Evolutionary conservation across 441 rosid genomes (phyloP), one percentile per base, ranked within the genome.

Genomic region (Arabidopsis lyrata): DNA sequence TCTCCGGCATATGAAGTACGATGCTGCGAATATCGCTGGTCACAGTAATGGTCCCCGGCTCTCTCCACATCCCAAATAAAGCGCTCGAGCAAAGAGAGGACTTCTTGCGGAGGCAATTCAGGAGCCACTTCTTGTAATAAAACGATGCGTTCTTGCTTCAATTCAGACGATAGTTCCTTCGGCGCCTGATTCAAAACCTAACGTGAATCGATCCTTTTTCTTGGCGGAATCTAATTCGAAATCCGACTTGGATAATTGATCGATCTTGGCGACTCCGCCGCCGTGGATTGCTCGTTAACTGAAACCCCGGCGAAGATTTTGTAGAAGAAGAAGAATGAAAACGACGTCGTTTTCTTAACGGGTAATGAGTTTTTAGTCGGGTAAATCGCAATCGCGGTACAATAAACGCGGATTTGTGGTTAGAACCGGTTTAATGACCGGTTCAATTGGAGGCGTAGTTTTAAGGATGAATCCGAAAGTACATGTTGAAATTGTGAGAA

Each of bases 271-370:
- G 52, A 35, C 9, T 9, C 11, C 29, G 12, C 32, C 31, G 32
- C 32, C 9, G 2, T 5, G 0, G 20, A 44, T 13, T 39, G n/a
- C 3, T 13, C 32, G 3, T 24, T 39, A 10, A 7, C 11, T 13
- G 13, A 14, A 22, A 22, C 18, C 13, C 29, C 44, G 63, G 27
- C 59, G 58, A 39, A 70, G 58, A 35, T 36, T 48, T 36, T n/a
- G n/a, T n/a, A n/a, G n/a, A n/a, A n/a, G n/a, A n/a, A n/a, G n/a
- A n/a, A n/a, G n/a, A n/a, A n/a, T n/a, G n/a, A n/a, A n/a, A n/a
- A n/a, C n/a, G n/a, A n/a, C n/a, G n/a, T n/a, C n/a, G n/a, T n/a
- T n/a, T n/a, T n/a, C n/a, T n/a, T n/a, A n/a, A n/a, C n/a, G n/a
- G n/a, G n/a, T n/a, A n/a, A n/a, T n/a, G n/a, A n/a, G n/a, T n/a